These are phyloP conservation scores for Dalbergia cochinchinensis DNA, from an alignment of 306 rosid species.

Conservation along the genomic window DNA sequence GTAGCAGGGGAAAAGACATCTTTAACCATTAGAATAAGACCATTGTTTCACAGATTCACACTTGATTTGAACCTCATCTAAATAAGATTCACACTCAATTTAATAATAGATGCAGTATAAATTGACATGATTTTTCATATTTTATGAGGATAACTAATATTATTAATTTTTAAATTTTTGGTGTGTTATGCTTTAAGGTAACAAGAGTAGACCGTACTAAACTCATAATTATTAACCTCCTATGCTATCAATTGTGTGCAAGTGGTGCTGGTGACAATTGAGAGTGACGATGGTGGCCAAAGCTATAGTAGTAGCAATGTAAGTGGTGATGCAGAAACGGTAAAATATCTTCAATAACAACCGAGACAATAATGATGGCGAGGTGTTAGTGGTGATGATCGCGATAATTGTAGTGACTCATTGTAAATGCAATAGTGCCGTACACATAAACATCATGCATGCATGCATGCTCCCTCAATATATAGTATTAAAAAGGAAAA, in stretches of 20 bases:
- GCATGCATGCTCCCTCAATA: too few relatives aligned
- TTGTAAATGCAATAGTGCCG: too few relatives aligned
- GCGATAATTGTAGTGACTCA: too few relatives aligned
- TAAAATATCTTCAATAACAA: not conserved
- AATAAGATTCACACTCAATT: too few relatives aligned
- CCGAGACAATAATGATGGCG: not conserved
- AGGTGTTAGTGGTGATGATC: too few relatives aligned
- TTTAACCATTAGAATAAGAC: not conserved
- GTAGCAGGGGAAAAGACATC: not conserved
- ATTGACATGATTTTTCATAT: too few relatives aligned
- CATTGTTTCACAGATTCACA: too few relatives aligned
- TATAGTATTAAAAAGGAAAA: too few relatives aligned
- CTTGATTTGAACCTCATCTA: too few relatives aligned
- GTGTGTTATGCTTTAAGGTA: not conserved
- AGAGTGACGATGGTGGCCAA: not conserved
- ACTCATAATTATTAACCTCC: not conserved
- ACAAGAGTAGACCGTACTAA: not conserved
- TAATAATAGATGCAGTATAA: too few relatives aligned
- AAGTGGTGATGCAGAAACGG: not conserved
- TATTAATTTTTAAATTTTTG: not conserved
- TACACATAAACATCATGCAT: too few relatives aligned
- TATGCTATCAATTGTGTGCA: not conserved
- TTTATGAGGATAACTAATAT: too few relatives aligned
- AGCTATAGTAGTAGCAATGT: not conserved
- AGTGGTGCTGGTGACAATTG: not conserved